Base-by-base conservation (phyloP, 306 rosid genomes). In the Glycine latifolia region DNA sequence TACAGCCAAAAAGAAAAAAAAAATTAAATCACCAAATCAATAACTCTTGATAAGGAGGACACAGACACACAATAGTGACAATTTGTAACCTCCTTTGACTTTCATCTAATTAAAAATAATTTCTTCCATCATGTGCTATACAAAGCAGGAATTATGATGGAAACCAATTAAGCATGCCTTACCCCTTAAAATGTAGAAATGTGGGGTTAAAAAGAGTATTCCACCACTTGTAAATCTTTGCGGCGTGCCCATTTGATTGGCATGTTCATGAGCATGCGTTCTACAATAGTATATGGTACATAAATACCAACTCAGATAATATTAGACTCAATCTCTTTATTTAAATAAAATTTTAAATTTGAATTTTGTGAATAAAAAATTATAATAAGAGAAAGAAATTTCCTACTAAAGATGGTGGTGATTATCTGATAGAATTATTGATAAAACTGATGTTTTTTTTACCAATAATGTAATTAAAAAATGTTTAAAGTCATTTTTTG, bases 201-300 rank as follows among this genome's bases (percentile, higher is more conserved):
- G 59, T 53, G 14, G 68, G 46, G 41, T 37, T 37, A 37, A 37
- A 37, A 37, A 37, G 66, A 39, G 43, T 63, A 35, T 73, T 73
- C 59, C 50, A 81, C 15, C 39, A 37, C 20, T 3, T 6, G 26
- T 81, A 72, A 1, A 26, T 26, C 31, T 26, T 26, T 73, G 84
- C 79, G 79, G 79, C 79, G 71, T 62, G 44, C 12, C 0, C 50
- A 2, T 39, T 46, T 39, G 78, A 41, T 80, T 37, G 65, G 72
- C 66, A 72, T 80, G 79, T 41, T 80, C 46, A 67, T 20, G 7
- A 61, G 49, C 79, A 81, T 54, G 79, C 79, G 73, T 43, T 72
- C 7, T 2, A 72, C 31, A 26, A 26, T 26, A 26, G 31, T 2
- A 26, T 44, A 33, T 77, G 12, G n/a, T 50, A 77, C 0, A 26